Evolutionary conservation across 768 basidiomycete genomes (phyloP).

Genomic region (Cyathus striatus): DNA sequence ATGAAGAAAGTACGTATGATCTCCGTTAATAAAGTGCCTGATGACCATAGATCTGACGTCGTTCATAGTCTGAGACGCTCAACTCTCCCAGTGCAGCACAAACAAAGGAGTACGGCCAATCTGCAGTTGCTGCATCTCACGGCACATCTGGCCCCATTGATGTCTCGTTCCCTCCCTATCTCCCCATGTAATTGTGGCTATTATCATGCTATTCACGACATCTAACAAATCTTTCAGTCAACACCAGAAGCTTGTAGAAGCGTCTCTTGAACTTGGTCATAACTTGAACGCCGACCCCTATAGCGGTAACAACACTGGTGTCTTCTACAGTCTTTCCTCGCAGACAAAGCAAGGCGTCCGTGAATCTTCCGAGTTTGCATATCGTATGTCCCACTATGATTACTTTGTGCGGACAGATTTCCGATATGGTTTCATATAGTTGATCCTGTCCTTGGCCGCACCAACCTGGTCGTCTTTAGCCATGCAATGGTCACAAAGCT

Average conservation of each 20-base stretch:
- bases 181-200: slow-evolving; percentile 16
- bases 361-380: slow-evolving; percentile 24
- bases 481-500: slow-evolving; percentile 18
- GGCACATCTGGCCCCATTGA: slow-evolving; percentile 20
- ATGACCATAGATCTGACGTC: too few relatives aligned
- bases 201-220: not conserved
- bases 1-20: slow-evolving; percentile 24
- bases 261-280: slow-evolving; percentile 25
- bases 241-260: slow-evolving; percentile 22
- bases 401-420: not conserved
- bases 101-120: slow-evolving; percentile 16
- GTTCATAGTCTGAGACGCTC: slow-evolving; percentile 22
- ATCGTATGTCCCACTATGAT: slow-evolving; percentile 11
- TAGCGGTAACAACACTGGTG: slow-evolving; percentile 20
- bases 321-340: slow-evolving; percentile 20
- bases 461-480: slow-evolving; percentile 17
- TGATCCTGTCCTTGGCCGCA: slow-evolving; percentile 16
- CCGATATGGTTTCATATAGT: slow-evolving; percentile 10
- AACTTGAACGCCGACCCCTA: slow-evolving; percentile 21
- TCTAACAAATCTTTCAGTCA: not conserved
- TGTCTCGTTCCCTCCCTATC: slow-evolving; percentile 22
- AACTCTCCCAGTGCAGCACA: slow-evolving; percentile 14
- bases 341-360: slow-evolving; percentile 14
- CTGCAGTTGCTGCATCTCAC: slow-evolving; percentile 13
- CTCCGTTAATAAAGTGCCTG: too few relatives aligned